These are phyloP conservation scores for Mycena haematopus DNA, from an alignment of 768 basidiomycete species.

Conservation along the genomic window DNA sequence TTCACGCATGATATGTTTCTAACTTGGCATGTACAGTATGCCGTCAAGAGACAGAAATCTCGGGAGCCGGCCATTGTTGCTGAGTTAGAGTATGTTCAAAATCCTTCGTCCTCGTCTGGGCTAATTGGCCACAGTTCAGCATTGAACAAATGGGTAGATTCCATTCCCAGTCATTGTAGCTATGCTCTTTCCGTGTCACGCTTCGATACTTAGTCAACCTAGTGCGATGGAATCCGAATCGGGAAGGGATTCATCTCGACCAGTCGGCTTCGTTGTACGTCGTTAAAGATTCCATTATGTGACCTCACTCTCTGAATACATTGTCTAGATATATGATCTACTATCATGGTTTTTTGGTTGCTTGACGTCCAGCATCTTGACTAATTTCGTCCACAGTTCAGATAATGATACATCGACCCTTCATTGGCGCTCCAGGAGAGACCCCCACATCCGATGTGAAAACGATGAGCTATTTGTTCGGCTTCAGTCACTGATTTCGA, in stretches of 20 bases:
- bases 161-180: slow-evolving; percentile 51
- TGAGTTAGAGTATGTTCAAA: slow-evolving; percentile 20
- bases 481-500: no score
- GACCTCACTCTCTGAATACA: background rate
- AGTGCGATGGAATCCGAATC: slow-evolving; percentile 50
- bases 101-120: slow-evolving; percentile 24
- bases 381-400: slow-evolving; percentile 30
- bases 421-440: slow-evolving; percentile 40
- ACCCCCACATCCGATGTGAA: background rate
- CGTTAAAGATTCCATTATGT: no score
- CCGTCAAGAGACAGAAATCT: slow-evolving; percentile 5
- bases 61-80: slow-evolving; percentile 6
- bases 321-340: slow-evolving; percentile 39
- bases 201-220: background rate
- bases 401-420: slow-evolving; percentile 55
- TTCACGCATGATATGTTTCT: background rate
- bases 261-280: slow-evolving; percentile 24
- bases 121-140: slow-evolving; percentile 40
- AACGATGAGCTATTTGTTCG: background rate
- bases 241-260: slow-evolving; percentile 26
- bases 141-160: slow-evolving; percentile 64
- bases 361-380: background rate
- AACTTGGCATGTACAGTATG: background rate
- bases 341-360: slow-evolving; percentile 36
- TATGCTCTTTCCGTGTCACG: no score